These are phyloP conservation scores for Yamadazyma mexicana DNA, from an alignment of 1,139 yeast species.

Conservation along the genomic window DNA sequence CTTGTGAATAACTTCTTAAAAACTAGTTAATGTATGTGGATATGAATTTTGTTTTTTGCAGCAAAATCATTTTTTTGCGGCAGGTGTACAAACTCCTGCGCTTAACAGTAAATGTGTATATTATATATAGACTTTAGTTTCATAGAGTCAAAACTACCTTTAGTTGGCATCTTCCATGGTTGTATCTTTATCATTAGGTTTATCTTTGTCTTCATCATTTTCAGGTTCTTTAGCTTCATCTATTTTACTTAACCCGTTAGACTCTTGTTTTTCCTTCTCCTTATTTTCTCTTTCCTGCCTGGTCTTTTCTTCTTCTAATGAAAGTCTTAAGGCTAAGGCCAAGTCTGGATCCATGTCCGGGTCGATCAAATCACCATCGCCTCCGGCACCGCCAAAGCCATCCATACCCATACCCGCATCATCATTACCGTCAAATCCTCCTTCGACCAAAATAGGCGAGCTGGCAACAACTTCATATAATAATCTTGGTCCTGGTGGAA, in stretches of 20 bases:
- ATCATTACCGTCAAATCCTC: conserved; percentile 45
- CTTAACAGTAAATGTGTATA: neutral
- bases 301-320: conserved; percentile 78
- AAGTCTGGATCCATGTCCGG: conserved; percentile 96
- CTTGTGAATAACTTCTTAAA: too few species aligned
- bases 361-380: conserved; percentile 66
- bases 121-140: neutral
- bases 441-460: conserved; percentile 68
- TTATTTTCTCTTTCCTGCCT: conserved; percentile 66
- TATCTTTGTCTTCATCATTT: conserved; percentile 16
- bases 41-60: neutral
- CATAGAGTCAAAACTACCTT: neutral
- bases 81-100: neutral
- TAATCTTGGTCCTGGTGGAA: conserved; percentile 85
- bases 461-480: conserved; percentile 72
- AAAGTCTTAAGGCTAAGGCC: conserved; percentile 87
- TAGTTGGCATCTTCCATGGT: conserved; percentile 10
- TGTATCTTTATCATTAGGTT: conserved; percentile 16
- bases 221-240: conserved; percentile 30
- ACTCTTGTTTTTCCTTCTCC: conserved; percentile 31
- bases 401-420: conserved; percentile 40
- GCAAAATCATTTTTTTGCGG: conserved; percentile 3
- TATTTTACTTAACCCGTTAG: conserved; percentile 29
- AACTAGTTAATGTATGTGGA: too few species aligned
- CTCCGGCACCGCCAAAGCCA: conserved; percentile 50